Conservation (phyloP, 1,284 basidiomycete species). For the Stereum hirsutum region DNA sequence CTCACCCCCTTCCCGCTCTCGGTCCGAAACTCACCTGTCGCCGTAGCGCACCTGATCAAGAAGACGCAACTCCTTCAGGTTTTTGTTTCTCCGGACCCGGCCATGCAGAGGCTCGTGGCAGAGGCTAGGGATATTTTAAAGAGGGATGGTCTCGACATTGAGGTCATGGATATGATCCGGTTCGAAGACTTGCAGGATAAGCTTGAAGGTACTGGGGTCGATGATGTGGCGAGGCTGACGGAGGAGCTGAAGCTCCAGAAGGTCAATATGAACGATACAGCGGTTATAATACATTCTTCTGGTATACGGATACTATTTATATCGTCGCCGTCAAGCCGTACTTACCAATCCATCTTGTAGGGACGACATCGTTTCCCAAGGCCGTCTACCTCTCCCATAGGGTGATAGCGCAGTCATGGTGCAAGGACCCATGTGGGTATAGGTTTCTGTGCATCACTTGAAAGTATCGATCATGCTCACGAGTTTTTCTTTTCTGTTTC, state of each 20-base stretch:
- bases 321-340: too few species aligned
- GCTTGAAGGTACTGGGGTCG: background rate
- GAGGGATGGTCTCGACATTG: constrained; percentile 4
- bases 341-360: too few species aligned
- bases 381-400: background rate
- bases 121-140: constrained; percentile 1
- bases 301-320: too few species aligned
- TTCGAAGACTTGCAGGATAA: constrained; percentile 4
- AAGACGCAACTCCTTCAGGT: constrained; percentile 1
- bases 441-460: too few species aligned
- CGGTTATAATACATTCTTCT: too few species aligned
- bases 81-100: constrained; percentile 4
- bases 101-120: constrained; percentile 1
- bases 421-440: too few species aligned
- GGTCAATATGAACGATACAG: too few species aligned
- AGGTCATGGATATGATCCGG: constrained; percentile 11
- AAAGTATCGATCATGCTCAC: too few species aligned
- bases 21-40: background rate
- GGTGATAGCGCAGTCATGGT: background rate
- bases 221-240: too few species aligned
- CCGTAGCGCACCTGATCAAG: constrained; percentile 3
- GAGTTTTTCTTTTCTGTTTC: too few species aligned
- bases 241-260: too few species aligned
- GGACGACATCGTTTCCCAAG: constrained; percentile 3
- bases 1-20: constrained; percentile 5